Percentiles rank a stretch among this genome's conserved stretches.
Evolutionary conservation across 2,329 filamentous ascomycete species (phyloP).

Genomic region (Dothistroma septosporum): DNA sequence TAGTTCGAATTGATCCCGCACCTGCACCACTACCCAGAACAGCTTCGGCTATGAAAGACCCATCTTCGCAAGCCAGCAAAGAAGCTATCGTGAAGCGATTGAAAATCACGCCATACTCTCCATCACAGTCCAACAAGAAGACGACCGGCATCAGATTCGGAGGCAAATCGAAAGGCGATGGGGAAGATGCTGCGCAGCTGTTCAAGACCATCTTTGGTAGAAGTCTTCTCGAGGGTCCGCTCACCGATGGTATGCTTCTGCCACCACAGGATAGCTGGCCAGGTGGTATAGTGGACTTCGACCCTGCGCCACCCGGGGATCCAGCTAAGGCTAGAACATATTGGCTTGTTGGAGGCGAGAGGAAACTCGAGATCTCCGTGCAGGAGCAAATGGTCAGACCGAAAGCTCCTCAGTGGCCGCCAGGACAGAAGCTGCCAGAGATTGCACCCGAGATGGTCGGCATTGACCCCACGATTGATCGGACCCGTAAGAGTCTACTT

Average conservation of each 20-base stretch:
- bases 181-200: slow-evolving; percentile 69
- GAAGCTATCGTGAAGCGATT: slow-evolving; percentile 58
- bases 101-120: slow-evolving; percentile 76
- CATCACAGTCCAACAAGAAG: slow-evolving; percentile 51
- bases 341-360: slow-evolving; percentile 77
- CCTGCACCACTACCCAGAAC: slow-evolving; percentile 65
- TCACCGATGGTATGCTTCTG: slow-evolving; percentile 85
- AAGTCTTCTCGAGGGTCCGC: slow-evolving; percentile 71
- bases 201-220: slow-evolving; percentile 68
- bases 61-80: slow-evolving; percentile 37
- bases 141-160: slow-evolving; percentile 73
- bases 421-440: slow-evolving; percentile 52
- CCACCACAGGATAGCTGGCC: slow-evolving; percentile 67
- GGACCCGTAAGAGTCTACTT: slow-evolving; percentile 70
- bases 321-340: slow-evolving; percentile 45
- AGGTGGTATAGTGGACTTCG: slow-evolving; percentile 78
- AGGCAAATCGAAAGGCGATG: slow-evolving; percentile 77
- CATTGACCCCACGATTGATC: slow-evolving; percentile 70
- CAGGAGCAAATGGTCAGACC: slow-evolving; percentile 68
- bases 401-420: slow-evolving; percentile 49
- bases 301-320: slow-evolving; percentile 52
- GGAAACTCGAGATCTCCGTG: slow-evolving; percentile 68
- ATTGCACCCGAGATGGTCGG: slow-evolving; percentile 67
- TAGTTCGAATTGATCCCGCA: slow-evolving; percentile 82
- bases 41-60: slow-evolving; percentile 44